Evolutionary conservation across 202 grass and related monocot species (phyloP).

Genomic region (Bolboschoenoplectus hybrid): DNA sequence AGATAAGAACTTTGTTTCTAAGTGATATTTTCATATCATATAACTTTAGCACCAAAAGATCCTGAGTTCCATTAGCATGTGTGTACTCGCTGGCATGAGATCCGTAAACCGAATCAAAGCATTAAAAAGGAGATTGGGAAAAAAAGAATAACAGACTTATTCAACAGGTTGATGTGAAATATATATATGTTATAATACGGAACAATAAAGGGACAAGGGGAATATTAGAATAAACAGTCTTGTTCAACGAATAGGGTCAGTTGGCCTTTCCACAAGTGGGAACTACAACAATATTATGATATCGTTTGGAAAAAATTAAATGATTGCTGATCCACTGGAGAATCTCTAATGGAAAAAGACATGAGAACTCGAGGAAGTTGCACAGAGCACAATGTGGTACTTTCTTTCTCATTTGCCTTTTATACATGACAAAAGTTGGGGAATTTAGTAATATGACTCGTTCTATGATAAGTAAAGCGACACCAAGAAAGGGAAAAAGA

Average conservation of each 20-base stretch:
- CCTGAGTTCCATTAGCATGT: background rate
- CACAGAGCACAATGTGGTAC: conserved; percentile 6
- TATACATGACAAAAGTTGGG: conserved; percentile 13
- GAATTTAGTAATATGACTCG: background rate
- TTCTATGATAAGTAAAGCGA: conserved; percentile 21
- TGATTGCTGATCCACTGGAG: background rate
- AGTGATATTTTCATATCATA: background rate
- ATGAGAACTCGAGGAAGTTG: conserved; percentile 11
- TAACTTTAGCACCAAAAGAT: background rate
- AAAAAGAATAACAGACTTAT: background rate
- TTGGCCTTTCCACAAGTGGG: conserved; percentile 24
- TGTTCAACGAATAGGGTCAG: background rate
- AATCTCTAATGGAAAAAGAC: conserved; percentile 30
- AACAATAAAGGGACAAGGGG: background rate
- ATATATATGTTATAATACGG: background rate
- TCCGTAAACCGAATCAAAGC: background rate
- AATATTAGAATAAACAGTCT: conserved; percentile 20
- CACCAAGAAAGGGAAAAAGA: conserved; percentile 9
- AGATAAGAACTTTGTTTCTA: background rate
- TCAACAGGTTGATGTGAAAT: background rate
- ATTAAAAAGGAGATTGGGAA: background rate
- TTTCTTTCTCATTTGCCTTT: conserved; percentile 10
- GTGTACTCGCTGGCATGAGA: background rate
- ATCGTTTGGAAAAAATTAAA: background rate
- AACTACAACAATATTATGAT: background rate